These are phyloP conservation scores for Staphylotrichum tortipilum DNA, from an alignment of 495 filamentous ascomycete species.

Conservation along the genomic window DNA sequence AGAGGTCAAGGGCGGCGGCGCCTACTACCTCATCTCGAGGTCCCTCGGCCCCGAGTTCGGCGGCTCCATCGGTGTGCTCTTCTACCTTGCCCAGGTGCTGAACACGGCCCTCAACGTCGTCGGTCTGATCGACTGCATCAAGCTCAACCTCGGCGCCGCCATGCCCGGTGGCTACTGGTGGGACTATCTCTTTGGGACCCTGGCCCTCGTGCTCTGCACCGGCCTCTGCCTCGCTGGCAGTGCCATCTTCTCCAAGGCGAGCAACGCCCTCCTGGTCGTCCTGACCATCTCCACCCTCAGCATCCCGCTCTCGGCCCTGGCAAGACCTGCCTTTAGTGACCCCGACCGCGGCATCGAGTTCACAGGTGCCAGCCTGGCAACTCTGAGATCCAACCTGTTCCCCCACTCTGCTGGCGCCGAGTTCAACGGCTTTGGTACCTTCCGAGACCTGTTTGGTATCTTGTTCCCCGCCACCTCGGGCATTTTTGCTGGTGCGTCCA, in stretches of 20 bases:
- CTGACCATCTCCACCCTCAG: conserved; percentile 69
- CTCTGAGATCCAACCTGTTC: conserved; percentile 61
- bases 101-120: conserved; percentile 88
- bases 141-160: conserved; percentile 65
- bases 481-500: conserved; percentile 69
- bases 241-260: conserved; percentile 69
- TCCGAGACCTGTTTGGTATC: conserved; percentile 79
- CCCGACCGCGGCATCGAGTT: conserved; percentile 57
- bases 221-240: conserved; percentile 72
- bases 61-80: conserved; percentile 83
- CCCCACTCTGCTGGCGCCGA: conserved; percentile 37
- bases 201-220: conserved; percentile 65
- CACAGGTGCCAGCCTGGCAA: conserved; percentile 62
- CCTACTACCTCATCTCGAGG: conserved; percentile 83
- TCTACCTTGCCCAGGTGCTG: conserved; percentile 75
- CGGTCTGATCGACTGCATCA: conserved; percentile 75
- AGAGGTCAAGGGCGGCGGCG: conserved; percentile 78
- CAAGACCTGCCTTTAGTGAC: conserved; percentile 57
- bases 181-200: conserved; percentile 70
- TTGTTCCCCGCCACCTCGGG: conserved; percentile 73
- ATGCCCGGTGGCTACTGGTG: conserved; percentile 67
- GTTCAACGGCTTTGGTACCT: conserved; percentile 58
- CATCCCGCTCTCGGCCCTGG: conserved; percentile 66
- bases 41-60: conserved; percentile 84
- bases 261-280: conserved; percentile 68